A percentile compares a stretch with the other conserved stretches of the same genome.
Evolutionary conservation across 1,284 basidiomycete genomes (phyloP).

Genomic region (Boletellus sp.): DNA sequence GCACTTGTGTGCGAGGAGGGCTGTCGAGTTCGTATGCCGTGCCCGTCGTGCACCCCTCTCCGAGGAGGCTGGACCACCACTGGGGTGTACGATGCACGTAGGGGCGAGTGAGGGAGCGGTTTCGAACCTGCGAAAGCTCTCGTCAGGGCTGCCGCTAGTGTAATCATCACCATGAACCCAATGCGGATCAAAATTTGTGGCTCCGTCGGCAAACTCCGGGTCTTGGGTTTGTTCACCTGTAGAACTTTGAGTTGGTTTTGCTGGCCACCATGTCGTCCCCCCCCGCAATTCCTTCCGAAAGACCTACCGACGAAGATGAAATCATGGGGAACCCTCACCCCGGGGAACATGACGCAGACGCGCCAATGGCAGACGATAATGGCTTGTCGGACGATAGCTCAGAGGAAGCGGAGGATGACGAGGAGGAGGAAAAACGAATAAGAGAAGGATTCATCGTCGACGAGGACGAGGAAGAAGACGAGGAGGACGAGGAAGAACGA

Average conservation of each 20-base stretch:
- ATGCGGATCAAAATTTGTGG: too few relatives aligned
- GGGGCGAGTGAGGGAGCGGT: too few relatives aligned
- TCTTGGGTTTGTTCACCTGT: slow-evolving; percentile 1
- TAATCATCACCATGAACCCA: too few relatives aligned
- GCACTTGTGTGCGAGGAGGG: too few relatives aligned
- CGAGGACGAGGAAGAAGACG: slow-evolving; percentile 72
- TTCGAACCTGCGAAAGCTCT: too few relatives aligned
- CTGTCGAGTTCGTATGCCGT: too few relatives aligned
- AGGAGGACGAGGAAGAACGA: slow-evolving; percentile 55
- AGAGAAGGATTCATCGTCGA: slow-evolving; percentile 85
- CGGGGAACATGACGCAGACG: slow-evolving; percentile 53
- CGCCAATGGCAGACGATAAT: slow-evolving; percentile 42
- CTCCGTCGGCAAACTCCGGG: slow-evolving; percentile 28
- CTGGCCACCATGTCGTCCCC: slow-evolving; percentile 55
- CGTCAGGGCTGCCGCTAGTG: too few relatives aligned
- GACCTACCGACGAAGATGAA: slow-evolving; percentile 45
- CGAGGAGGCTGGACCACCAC: too few relatives aligned
- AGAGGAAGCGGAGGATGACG: slow-evolving; percentile 81
- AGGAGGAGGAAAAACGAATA: slow-evolving; percentile 72
- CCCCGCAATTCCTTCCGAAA: slow-evolving; percentile 33
- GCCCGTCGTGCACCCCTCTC: too few relatives aligned
- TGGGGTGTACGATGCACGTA: too few relatives aligned
- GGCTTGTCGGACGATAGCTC: slow-evolving; percentile 74
- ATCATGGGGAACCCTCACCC: slow-evolving; percentile 51
- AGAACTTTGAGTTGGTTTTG: slow-evolving; percentile 12